phyloP scores from a whole-genome alignment of 2,329 filamentous ascomycete genomes.

The Claviceps fusiformis region DNA sequence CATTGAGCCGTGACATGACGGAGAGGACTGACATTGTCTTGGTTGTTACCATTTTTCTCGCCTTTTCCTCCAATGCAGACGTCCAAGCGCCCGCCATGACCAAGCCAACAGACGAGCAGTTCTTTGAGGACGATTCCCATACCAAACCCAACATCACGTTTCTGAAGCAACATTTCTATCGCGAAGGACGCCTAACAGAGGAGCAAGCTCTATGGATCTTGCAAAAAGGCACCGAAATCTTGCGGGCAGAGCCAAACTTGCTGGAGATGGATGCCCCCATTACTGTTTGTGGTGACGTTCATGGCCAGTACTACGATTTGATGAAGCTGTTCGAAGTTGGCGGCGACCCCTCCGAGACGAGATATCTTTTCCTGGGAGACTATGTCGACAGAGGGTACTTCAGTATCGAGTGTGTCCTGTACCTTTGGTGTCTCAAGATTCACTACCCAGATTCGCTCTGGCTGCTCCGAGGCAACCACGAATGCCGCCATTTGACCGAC shows the following conservation, averaged over 20 bases:
- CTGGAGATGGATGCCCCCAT: conserved; percentile 99
- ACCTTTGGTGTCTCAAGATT: conserved; percentile 96
- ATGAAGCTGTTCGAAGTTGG: conserved; percentile 99
- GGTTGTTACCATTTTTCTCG: background rate
- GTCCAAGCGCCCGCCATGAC: conserved; percentile 94
- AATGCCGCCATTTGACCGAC: conserved; percentile 96
- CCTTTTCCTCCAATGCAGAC: conserved; percentile 40
- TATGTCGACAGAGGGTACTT: conserved; percentile 98
- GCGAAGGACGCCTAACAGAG: conserved; percentile 90
- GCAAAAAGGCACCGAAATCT: conserved; percentile 70
- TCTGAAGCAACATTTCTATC: conserved; percentile 96
- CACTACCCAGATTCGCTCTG: conserved; percentile 97
- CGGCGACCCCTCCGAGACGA: conserved; percentile 87
- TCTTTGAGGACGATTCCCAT: conserved; percentile 76
- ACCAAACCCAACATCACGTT: conserved; percentile 87
- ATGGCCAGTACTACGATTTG: conserved; percentile 97
- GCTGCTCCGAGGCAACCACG: conserved; percentile 94
- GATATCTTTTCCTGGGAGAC: conserved; percentile 94
- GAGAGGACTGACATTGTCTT: conserved; percentile 6
- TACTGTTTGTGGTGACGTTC: conserved; percentile 94
- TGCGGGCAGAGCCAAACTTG: conserved; percentile 84
- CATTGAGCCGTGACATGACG: background rate
- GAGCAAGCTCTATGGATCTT: conserved; percentile 97
- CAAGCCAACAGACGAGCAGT: conserved; percentile 85
- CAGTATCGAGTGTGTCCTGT: conserved; percentile 97